Base-by-base conservation (phyloP, 2,329 filamentous ascomycete genomes). In the Xylariaceae sp. region DNA sequence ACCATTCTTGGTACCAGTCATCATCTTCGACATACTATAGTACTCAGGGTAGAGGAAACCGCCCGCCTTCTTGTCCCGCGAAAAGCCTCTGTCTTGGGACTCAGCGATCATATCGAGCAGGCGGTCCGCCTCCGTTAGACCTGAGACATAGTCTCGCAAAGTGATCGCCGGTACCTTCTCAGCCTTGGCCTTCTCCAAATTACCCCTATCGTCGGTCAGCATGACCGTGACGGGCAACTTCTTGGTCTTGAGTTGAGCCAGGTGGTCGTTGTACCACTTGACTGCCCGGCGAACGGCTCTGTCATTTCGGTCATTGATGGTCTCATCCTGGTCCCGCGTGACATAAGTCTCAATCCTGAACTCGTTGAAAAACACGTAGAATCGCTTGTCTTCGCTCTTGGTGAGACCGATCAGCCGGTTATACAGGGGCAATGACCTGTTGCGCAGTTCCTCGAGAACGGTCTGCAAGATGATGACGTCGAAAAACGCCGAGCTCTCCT, bases 281-380 rank as follows among this genome's bases (percentile, higher is more conserved):
- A 90, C 89, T 2, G 91, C 89, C 53, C 76, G 79, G 36, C 93
- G 78, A 22, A 98, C 88, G 34, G 93, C 89, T 47, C 90, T 82
- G 63, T 98, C 94, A 59, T 98, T 98, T 41, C 93, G 79, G 63
- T 98, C 93, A 62, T 98, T 98, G 66, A 98, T 93, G 3, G 80
- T 85, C 69, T 98, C 93, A 29, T 87, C 84, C 4, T 75, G 65
- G 16, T 83, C 77, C 47, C 93, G 78, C 19, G 77, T 69, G 36
- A 96, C 79, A 59, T 95, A 87, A 0, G 93, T 98, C 64, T 98
- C 94, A 30, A 90, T 73, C 38, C 91, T 80, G 61, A 98, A 98
- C 57, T 98, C 93, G 64, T 98, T 98, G 78, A 97, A 97, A 64
- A 98, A 98, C 39, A 98, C 88, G 60, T 97, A 96, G 63, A 95